Evolutionary conservation across 306 rosid species (phyloP).

Genomic region (Rosa chinensis): DNA sequence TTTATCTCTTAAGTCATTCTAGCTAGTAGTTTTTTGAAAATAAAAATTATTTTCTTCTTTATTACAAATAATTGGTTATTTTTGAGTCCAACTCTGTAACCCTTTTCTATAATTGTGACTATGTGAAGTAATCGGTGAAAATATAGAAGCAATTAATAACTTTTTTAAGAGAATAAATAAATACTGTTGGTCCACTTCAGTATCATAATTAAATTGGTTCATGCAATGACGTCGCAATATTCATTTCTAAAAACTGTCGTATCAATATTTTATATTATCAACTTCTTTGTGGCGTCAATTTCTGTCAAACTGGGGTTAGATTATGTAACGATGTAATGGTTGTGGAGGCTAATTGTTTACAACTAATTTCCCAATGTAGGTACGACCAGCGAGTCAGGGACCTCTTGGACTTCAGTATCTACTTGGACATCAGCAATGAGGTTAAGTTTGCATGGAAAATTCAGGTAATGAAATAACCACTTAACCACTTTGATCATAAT

Average conservation of each 20-base stretch:
- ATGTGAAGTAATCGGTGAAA: background rate
- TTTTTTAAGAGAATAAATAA: no score
- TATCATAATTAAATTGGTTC: background rate
- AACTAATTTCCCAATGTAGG: conserved; percentile 39
- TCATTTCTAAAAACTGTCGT: background rate
- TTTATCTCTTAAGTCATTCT: background rate
- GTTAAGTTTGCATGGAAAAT: conserved; percentile 99
- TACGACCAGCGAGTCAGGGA: conserved; percentile 87
- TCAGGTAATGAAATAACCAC: conserved; percentile 54
- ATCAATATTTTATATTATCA: background rate
- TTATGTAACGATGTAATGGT: background rate
- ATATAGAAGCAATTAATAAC: no score
- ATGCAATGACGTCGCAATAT: background rate
- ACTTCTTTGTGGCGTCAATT: background rate
- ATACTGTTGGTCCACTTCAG: background rate
- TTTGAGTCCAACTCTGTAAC: no score
- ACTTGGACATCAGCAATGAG: conserved; percentile 97
- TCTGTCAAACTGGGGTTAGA: background rate
- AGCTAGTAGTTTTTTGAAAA: background rate
- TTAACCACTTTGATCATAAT: background rate
- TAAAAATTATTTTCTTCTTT: background rate
- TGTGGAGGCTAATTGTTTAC: background rate
- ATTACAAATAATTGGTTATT: background rate
- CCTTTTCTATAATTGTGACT: no score
- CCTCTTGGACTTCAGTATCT: conserved; percentile 93